phyloP scores from a whole-genome alignment of 2,329 filamentous ascomycete genomes.

The Penicillium sp. region DNA sequence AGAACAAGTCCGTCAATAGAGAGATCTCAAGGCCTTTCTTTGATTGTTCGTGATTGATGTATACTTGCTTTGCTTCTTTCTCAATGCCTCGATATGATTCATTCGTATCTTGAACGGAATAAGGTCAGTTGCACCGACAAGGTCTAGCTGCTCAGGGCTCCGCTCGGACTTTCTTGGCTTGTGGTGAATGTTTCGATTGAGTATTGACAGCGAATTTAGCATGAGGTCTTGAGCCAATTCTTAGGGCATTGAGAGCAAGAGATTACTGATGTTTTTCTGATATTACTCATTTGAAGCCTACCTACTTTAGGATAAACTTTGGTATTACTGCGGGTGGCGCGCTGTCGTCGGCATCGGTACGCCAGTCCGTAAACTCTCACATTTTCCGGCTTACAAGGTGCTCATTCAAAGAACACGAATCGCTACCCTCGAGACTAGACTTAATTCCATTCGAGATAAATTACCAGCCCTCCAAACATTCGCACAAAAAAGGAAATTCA shows the following conservation, averaged over 20 bases:
- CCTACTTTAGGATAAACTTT: neutral
- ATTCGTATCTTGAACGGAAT: neutral
- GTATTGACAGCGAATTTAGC: neutral
- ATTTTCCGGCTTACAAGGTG: neutral
- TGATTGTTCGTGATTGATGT: too few species aligned
- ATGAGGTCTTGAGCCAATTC: too few species aligned
- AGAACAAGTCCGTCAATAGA: neutral
- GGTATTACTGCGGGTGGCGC: slow-evolving; percentile 1
- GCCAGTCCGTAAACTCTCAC: neutral
- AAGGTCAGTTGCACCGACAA: neutral
- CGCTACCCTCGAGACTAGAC: neutral
- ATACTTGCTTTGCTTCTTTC: neutral
- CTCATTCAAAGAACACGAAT: neutral
- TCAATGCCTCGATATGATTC: neutral
- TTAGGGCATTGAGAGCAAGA: neutral
- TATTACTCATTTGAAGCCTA: neutral
- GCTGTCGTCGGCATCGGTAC: neutral
- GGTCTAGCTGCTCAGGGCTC: neutral
- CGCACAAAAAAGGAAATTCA: slow-evolving; percentile 14
- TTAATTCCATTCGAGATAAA: neutral
- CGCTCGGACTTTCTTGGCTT: neutral
- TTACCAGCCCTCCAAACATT: neutral
- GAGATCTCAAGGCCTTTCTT: neutral
- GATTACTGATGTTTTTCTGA: neutral
- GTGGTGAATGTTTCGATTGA: neutral